Base-by-base conservation (phyloP, 805 yeast genomes). In the Yamadazyma scolyti region DNA sequence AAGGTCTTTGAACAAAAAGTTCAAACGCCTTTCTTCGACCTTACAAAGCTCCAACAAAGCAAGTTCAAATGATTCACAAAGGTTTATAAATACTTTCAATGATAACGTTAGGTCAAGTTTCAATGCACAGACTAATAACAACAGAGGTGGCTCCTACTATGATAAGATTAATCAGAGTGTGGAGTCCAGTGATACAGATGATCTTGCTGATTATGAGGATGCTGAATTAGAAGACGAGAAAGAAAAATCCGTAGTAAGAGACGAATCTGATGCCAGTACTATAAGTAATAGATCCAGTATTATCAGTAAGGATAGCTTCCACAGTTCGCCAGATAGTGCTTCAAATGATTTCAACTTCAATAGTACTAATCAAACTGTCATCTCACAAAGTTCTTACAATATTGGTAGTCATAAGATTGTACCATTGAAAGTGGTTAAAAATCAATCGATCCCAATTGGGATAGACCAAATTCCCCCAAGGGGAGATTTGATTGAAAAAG, bases 61-160 rank as follows among this genome's bases (percentile, higher is more conserved):
- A 20, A 52, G 65, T 1, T 57, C 71, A 4, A 56, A 56, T n/a
- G 70, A 64, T 34, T 65, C 71, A 2, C 48, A 59, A 31, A 48
- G 54, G 23, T 66, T 66, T 37, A 58, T 63, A 52, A 52, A 44
- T 27, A 44, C 53, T 10, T 65, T 66, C 41, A 65, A 58, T 36
- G 61, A 60, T 37, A 65, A 66, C 35, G 60, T 61, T 11, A 52
- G 57, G 24, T 26, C 30, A 19, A 28, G 29, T 20, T 12, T 16
- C 13, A 14, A 31, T 17, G 23, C 29, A 9, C n/a, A 10, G 9
- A 11, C 13, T 13, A 23, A 16, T 19, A 13, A 28, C 25, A 40
- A 40, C 26, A 30, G 65, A 20, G 52, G 54, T 12, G 55, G 62
- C 35, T 28, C 39, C 3, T 58, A 58, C 44, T 65, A 64, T 41